Base-by-base conservation (phyloP, 2,329 filamentous ascomycete genomes). In the Aspergillus melleus region DNA sequence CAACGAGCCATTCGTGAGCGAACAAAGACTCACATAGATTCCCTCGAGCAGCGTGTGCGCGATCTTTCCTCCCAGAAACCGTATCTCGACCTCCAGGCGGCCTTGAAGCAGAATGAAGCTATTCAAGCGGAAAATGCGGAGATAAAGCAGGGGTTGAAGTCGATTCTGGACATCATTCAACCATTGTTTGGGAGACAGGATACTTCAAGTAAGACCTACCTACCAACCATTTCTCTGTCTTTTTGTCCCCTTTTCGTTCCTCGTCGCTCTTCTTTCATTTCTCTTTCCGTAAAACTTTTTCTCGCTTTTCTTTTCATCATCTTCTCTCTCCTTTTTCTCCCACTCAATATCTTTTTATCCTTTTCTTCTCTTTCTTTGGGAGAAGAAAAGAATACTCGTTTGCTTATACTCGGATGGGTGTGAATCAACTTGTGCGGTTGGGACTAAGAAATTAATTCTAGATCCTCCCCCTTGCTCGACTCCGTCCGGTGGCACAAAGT, bases 1-100 rank as follows among this genome's bases (percentile, higher is more conserved):
- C 91, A 96, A 74, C 85, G 91, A 52, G 91, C 90, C 44, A 95
- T 96, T 61, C 84, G 91, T 47, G 90, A 94, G 78, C 86, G 91
- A 57, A 95, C 91, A 29, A 91, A 89, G 77, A 85, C 87, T 59
- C 89, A 90, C 74, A 95, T 95, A 66, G 90, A 94, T 72, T 79
- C 77, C 6, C 80, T 95, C 60, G 90, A 95, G 74, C 82, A 82
- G 61, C 83, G 86, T 62, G 92, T 96, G 62, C 82, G 84, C 57
- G 90, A 94, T 63, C 82, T 96, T 66, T 90, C 90, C 59, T 88
- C 84, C 59, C 89, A 92, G 76, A 88, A 93, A 74, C 91, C 91
- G 0, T 93, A 92, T 68, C 88, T 91, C 72, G 92, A 96, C 72
- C 84, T 96, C 20, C 91, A 96, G 75, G 81, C 86, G 29, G 90